Percentiles rank a stretch among this genome's conserved stretches.
phyloP scores from a whole-genome alignment of 768 basidiomycete species.

The Boletus eberwhitei region DNA sequence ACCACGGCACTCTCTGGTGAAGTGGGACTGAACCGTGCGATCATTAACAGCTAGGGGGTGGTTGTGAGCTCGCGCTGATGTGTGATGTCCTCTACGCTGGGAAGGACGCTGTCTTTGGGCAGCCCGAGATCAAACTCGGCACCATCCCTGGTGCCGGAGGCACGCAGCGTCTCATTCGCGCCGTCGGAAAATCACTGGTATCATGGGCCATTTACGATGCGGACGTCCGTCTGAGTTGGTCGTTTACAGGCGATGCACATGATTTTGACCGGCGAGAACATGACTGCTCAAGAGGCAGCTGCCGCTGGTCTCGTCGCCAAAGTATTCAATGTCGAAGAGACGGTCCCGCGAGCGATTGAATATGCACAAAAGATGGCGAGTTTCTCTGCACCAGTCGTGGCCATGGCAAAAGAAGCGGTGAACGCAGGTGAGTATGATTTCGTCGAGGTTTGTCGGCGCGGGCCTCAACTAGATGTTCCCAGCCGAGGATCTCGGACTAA shows the following conservation, averaged over 20 bases:
- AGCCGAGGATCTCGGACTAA: slow-evolving; percentile 48
- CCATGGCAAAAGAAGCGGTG: slow-evolving; percentile 50
- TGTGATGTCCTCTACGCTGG: slow-evolving; percentile 92
- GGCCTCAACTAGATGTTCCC: neutral
- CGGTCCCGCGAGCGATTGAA: slow-evolving; percentile 44
- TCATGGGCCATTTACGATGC: neutral
- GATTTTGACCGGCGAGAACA: slow-evolving; percentile 47
- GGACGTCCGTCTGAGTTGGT: neutral
- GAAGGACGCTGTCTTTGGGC: slow-evolving; percentile 85
- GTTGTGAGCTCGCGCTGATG: slow-evolving; percentile 95
- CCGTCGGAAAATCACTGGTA: slow-evolving; percentile 75
- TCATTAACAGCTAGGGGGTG: slow-evolving; percentile 76
- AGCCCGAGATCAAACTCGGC: slow-evolving; percentile 94
- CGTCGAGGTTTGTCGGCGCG: neutral
- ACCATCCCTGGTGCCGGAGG: slow-evolving; percentile 94
- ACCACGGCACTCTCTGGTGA: neutral
- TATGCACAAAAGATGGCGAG: slow-evolving; percentile 34
- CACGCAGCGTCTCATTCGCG: slow-evolving; percentile 81
- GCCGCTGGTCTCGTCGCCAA: slow-evolving; percentile 47
- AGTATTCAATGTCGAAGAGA: slow-evolving; percentile 38
- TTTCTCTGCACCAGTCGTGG: slow-evolving; percentile 30
- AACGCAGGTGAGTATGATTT: slow-evolving; percentile 36
- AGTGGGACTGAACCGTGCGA: slow-evolving; percentile 23
- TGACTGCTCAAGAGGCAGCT: slow-evolving; percentile 45
- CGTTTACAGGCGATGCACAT: slow-evolving; percentile 49